These are phyloP conservation scores for Asterochloris sp. DNA, from an alignment of 139 green algal species.

Conservation along the genomic window DNA sequence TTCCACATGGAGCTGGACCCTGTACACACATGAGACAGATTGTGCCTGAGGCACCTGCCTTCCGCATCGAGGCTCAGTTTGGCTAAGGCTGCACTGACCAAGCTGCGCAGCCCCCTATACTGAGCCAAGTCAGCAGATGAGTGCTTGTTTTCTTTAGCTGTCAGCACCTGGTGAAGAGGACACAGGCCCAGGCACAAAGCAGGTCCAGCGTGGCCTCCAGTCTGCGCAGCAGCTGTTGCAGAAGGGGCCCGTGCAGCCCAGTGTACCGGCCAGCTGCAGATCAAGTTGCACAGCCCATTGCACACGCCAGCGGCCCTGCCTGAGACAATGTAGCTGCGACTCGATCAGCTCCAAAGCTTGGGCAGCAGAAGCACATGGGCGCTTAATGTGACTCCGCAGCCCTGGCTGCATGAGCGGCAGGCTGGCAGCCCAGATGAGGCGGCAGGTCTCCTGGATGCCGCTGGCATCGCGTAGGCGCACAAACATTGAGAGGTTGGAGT, in stretches of 20 bases:
- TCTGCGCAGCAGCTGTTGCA: not conserved
- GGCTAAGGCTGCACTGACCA: not conserved
- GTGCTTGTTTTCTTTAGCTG: no score
- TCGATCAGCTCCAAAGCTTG: conserved; percentile 45
- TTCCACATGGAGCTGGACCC: conserved; percentile 56
- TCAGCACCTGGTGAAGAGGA: no score
- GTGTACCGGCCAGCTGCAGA: not conserved
- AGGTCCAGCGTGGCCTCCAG: not conserved
- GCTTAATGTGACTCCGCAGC: conserved; percentile 35
- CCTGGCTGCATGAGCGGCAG: conserved; percentile 53
- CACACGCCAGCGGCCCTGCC: not conserved
- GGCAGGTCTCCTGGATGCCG: conserved; percentile 47
- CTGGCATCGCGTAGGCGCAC: conserved; percentile 39
- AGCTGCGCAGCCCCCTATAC: no score
- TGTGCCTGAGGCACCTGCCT: not conserved
- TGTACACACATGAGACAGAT: not conserved
- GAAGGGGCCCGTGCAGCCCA: not conserved
- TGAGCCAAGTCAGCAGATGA: no score
- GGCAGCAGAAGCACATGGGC: conserved; percentile 44
- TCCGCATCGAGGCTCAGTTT: no score
- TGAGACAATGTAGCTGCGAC: conserved; percentile 41
- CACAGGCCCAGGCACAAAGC: not conserved
- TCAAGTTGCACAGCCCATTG: not conserved
- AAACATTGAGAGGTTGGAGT: conserved; percentile 15
- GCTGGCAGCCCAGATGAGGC: conserved; percentile 58